Conservation (phyloP, 2,329 filamentous ascomycete genomes). For the Fulvia fulva region DNA sequence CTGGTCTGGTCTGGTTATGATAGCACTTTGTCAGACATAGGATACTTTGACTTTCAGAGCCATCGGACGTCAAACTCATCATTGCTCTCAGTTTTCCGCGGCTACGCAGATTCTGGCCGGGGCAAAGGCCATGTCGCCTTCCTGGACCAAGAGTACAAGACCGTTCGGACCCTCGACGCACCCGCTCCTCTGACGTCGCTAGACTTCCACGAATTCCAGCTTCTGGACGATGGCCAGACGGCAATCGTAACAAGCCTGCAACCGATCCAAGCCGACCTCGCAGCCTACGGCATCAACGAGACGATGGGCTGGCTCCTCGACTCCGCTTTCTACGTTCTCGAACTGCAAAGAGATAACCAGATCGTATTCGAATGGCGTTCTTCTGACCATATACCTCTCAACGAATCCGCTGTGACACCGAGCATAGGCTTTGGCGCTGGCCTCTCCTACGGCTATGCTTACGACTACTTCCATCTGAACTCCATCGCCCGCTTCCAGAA, state of each 20-base stretch:
- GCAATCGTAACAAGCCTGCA: not conserved
- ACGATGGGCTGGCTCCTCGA: conserved; percentile 17
- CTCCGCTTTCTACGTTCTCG: conserved; percentile 42
- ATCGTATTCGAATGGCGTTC: conserved; percentile 45
- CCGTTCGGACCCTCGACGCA: conserved; percentile 35
- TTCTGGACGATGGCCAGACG: conserved; percentile 18
- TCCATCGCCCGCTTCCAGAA: conserved; percentile 36
- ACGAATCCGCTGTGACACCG: conserved; percentile 3
- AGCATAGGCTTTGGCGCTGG: not conserved
- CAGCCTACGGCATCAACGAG: conserved; percentile 4
- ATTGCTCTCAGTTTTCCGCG: conserved; percentile 1
- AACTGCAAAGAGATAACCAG: conserved; percentile 36
- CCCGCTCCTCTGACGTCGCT: conserved; percentile 22
- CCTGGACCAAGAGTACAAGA: conserved; percentile 28
- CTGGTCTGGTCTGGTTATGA: conserved; percentile 6
- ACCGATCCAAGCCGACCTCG: not conserved
- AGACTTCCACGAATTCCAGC: conserved; percentile 40
- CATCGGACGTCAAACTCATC: not conserved
- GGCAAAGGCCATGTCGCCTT: conserved; percentile 5
- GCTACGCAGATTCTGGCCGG: not conserved
- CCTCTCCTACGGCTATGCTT: conserved; percentile 3
- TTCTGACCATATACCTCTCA: conserved; percentile 37
- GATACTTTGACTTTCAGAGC: conserved; percentile 7
- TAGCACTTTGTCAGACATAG: not conserved
- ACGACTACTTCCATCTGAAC: conserved; percentile 33